Conservation (phyloP, 2,329 filamentous ascomycete genomes). For the Sporothrix phasma region DNA sequence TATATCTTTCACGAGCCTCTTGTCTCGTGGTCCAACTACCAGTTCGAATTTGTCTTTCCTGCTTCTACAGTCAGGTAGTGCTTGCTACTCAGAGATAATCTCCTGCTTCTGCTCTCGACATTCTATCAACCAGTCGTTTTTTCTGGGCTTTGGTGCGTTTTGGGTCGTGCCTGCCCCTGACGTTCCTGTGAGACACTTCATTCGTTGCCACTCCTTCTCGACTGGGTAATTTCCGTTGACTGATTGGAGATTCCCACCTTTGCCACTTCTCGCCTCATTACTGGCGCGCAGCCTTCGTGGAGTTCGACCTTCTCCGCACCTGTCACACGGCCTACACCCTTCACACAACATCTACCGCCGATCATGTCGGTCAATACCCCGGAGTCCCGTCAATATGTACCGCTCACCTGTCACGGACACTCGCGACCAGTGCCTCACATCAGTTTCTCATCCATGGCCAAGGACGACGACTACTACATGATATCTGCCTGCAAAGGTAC, state of each 20-base stretch:
- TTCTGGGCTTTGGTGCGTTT: not conserved
- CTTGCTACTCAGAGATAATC: too few relatives aligned
- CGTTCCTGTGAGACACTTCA: not conserved
- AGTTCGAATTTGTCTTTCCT: not conserved
- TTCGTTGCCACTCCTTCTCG: not conserved
- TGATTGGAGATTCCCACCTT: not conserved
- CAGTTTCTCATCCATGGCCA: conserved; percentile 74
- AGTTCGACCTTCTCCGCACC: not conserved
- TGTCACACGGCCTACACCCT: not conserved
- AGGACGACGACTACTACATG: conserved; percentile 79
- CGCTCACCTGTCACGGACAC: conserved; percentile 88
- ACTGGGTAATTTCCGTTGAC: too few relatives aligned
- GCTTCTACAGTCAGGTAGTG: not conserved
- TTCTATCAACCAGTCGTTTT: not conserved
- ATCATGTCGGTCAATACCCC: conserved; percentile 26
- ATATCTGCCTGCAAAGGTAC: conserved; percentile 87
- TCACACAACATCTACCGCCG: not conserved
- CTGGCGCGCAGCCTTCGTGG: not conserved
- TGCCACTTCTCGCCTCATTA: not conserved
- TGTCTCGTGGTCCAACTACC: not conserved
- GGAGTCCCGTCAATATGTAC: conserved; percentile 54
- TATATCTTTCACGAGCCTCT: not conserved
- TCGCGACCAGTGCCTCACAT: conserved; percentile 87
- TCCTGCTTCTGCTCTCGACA: not conserved
- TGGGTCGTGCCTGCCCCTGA: not conserved